Percentiles rank a stretch among this genome's conserved stretches.
phyloP scores from a whole-genome alignment of 306 rosid genomes.

The Comarum palustre region DNA sequence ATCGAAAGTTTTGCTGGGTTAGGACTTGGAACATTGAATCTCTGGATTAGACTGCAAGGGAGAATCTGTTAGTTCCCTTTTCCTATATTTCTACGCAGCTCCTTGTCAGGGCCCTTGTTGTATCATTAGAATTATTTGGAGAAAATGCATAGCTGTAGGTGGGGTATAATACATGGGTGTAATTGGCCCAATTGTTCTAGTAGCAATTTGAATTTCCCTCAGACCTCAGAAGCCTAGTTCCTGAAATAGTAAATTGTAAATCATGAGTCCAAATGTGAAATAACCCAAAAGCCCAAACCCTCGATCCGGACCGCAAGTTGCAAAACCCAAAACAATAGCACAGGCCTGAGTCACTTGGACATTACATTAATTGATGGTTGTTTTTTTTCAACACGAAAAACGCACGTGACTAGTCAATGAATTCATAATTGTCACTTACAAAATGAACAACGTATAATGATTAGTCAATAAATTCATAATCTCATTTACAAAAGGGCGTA shows the following conservation, averaged over 20 bases:
- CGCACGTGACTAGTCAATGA: too few relatives aligned
- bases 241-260: neutral
- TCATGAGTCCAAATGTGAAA: neutral
- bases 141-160: neutral
- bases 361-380: too few relatives aligned
- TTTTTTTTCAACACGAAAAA: too few relatives aligned
- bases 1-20: constrained; percentile 72
- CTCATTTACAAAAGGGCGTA: too few relatives aligned
- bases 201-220: neutral
- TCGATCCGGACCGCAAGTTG: too few relatives aligned
- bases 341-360: too few relatives aligned
- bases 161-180: constrained; percentile 15
- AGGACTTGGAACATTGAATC: constrained; percentile 18
- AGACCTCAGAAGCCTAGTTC: neutral
- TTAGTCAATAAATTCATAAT: neutral
- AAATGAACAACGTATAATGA: too few relatives aligned
- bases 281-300: too few relatives aligned
- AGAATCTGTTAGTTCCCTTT: neutral
- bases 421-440: too few relatives aligned
- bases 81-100: neutral
- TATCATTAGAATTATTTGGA: constrained; percentile 5
- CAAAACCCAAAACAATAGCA: too few relatives aligned
- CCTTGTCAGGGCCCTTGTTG: neutral
- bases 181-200: constrained; percentile 11
- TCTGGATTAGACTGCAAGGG: neutral